Percentiles rank a stretch among this genome's conserved stretches.
Conservation (phyloP, 2,329 filamentous ascomycete genomes). For the Fusarium heterosporum region DNA sequence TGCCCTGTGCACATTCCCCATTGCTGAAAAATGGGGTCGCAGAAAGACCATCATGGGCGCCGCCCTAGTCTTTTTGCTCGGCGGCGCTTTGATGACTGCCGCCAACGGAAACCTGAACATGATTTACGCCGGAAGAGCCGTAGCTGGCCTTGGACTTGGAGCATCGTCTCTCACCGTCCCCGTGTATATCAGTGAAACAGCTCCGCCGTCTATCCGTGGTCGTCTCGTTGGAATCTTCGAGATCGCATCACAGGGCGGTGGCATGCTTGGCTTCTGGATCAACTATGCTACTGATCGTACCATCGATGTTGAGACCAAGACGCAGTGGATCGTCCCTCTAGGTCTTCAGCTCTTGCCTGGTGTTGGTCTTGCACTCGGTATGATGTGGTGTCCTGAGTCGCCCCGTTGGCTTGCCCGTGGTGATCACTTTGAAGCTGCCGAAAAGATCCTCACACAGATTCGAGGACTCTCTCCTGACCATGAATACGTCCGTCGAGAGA, state of each 20-base stretch:
- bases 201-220: conserved; percentile 63
- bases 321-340: conserved; percentile 66
- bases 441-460: conserved; percentile 49
- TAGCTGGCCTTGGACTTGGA: conserved; percentile 65
- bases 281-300: conserved; percentile 47
- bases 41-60: conserved; percentile 60
- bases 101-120: conserved; percentile 50
- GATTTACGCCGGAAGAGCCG: conserved; percentile 62
- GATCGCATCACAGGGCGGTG: conserved; percentile 49
- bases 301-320: conserved; percentile 48
- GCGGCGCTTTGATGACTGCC: conserved; percentile 52
- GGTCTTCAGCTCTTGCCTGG: conserved; percentile 68
- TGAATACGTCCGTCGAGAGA: conserved; percentile 59
- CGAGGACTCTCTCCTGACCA: conserved; percentile 53
- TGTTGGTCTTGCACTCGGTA: conserved; percentile 63
- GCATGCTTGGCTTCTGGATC: conserved; percentile 57
- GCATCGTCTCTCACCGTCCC: conserved; percentile 61
- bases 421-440: conserved; percentile 65
- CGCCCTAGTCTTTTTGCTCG: conserved; percentile 55
- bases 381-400: conserved; percentile 69
- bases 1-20: conserved; percentile 56
- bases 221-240: conserved; percentile 66
- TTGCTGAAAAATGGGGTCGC: conserved; percentile 61
- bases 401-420: conserved; percentile 70
- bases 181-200: conserved; percentile 57